These are phyloP conservation scores for Pichia rugopelliculosa DNA, from an alignment of 805 yeast species.

Conservation along the genomic window DNA sequence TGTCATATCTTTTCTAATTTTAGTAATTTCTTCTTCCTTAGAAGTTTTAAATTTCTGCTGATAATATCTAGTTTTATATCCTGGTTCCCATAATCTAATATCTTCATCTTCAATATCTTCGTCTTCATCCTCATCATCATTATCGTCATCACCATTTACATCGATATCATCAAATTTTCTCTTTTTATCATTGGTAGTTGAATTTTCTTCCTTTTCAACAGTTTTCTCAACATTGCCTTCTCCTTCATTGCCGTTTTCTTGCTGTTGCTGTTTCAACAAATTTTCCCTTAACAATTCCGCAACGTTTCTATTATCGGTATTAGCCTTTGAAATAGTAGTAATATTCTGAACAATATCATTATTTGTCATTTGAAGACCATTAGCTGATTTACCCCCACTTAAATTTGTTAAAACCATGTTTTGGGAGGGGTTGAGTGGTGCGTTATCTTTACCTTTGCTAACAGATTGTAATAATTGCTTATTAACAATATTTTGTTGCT, in stretches of 20 bases:
- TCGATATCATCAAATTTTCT: constrained; percentile 17
- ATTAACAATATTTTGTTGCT: constrained; percentile 39
- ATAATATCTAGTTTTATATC: constrained; percentile 79
- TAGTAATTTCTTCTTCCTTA: constrained; percentile 46
- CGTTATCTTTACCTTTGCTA: constrained; percentile 68
- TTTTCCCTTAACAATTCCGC: constrained; percentile 51
- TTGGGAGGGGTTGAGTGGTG: constrained; percentile 59
- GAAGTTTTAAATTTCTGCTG: constrained; percentile 58
- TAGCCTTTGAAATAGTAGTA: constrained; percentile 58
- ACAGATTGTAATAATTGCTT: constrained; percentile 43
- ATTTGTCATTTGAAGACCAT: constrained; percentile 55
- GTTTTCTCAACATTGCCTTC: constrained; percentile 9
- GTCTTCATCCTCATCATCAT: constrained; percentile 23
- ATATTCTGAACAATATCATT: constrained; percentile 62
- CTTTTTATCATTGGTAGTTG: constrained; percentile 14
- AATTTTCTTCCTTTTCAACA: constrained; percentile 24
- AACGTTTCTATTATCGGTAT: constrained; percentile 61
- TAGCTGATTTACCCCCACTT: constrained; percentile 64
- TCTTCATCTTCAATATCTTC: constrained; percentile 8
- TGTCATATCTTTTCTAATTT: constrained; percentile 53
- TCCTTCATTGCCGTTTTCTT: constrained; percentile 16
- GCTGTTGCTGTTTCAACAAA: constrained; percentile 6
- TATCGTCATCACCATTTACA: constrained; percentile 24
- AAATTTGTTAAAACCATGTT: constrained; percentile 68
- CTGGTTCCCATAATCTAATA: constrained; percentile 68